phyloP scores from a whole-genome alignment of 139 green algal species.

The Tetradesmus obliquus region DNA sequence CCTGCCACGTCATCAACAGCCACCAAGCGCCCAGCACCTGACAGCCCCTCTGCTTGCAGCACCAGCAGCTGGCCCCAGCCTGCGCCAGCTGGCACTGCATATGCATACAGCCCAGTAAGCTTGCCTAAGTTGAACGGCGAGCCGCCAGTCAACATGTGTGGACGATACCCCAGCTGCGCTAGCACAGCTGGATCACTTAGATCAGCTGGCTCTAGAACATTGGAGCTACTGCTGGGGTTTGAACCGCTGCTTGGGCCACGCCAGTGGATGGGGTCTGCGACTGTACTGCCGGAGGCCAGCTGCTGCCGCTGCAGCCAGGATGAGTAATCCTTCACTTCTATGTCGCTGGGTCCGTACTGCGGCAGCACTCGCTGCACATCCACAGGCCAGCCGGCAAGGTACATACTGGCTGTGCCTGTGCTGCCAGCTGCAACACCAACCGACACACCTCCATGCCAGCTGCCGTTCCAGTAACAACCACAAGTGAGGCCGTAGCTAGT shows the following conservation, averaged over 20 bases:
- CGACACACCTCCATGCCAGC: conserved; percentile 20
- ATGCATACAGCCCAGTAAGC: not conserved
- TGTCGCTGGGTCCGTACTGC: conserved; percentile 28
- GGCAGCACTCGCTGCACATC: not conserved
- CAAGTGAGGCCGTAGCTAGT: conserved; percentile 6
- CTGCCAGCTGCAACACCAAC: not conserved
- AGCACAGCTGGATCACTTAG: not conserved
- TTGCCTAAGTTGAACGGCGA: not conserved
- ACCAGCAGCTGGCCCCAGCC: conserved; percentile 17
- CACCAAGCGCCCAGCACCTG: not conserved
- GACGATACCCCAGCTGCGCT: not conserved
- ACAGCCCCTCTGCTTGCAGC: not conserved
- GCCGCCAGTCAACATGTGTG: too few species aligned
- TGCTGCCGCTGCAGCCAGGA: conserved; percentile 28
- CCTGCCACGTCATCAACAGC: not conserved
- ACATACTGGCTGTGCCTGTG: conserved; percentile 2
- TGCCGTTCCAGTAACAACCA: conserved; percentile 37
- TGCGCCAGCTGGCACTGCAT: not conserved
- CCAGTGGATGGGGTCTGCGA: conserved; percentile 4
- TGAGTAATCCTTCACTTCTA: not conserved
- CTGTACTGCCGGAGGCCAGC: conserved; percentile 1
- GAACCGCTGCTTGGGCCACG: not conserved
- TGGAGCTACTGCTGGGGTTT: not conserved
- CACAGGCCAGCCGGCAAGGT: conserved; percentile 31
- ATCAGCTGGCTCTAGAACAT: not conserved